Percentiles rank a stretch among this genome's conserved stretches.
Conservation (phyloP, 805 yeast genomes). For the Saturnispora ahearnii region DNA sequence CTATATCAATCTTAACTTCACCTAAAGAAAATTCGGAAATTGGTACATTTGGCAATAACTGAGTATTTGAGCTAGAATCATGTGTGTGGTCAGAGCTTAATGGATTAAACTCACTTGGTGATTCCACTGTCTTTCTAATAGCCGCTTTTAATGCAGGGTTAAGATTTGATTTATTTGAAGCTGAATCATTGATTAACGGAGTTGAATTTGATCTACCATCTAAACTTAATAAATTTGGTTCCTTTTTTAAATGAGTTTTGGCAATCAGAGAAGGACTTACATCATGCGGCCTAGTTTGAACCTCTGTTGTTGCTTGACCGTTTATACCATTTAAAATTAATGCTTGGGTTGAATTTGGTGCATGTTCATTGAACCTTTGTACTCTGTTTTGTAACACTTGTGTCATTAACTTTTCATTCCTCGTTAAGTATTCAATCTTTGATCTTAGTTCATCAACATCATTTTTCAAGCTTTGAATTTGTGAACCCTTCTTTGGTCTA, state of each 20-base stretch:
- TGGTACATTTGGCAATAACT: constrained; percentile 19
- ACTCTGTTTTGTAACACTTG: constrained; percentile 43
- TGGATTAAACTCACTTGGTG: constrained; percentile 18
- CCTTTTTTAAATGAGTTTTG: constrained; percentile 37
- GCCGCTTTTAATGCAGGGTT: constrained; percentile 38
- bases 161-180: constrained; percentile 31
- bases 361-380: constrained; percentile 8
- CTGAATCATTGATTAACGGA: constrained; percentile 35
- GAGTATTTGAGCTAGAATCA: constrained; percentile 7
- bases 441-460: constrained; percentile 76
- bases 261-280: constrained; percentile 21
- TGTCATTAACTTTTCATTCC: constrained; percentile 60
- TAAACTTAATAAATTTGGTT: constrained; percentile 31
- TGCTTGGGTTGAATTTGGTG: neutral
- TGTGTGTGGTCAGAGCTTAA: constrained; percentile 13
- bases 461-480: constrained; percentile 71
- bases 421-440: constrained; percentile 56
- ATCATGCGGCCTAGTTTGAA: neutral
- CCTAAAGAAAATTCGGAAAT: constrained; percentile 67
- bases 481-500: constrained; percentile 86
- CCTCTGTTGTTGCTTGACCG: neutral
- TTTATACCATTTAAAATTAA: neutral
- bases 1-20: constrained; percentile 56
- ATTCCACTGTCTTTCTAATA: constrained; percentile 29
- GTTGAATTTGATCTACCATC: constrained; percentile 26